Percentiles rank a stretch among this genome's conserved stretches.
phyloP scores from a whole-genome alignment of 768 basidiomycete genomes.

The Strobilomyces confusus region DNA sequence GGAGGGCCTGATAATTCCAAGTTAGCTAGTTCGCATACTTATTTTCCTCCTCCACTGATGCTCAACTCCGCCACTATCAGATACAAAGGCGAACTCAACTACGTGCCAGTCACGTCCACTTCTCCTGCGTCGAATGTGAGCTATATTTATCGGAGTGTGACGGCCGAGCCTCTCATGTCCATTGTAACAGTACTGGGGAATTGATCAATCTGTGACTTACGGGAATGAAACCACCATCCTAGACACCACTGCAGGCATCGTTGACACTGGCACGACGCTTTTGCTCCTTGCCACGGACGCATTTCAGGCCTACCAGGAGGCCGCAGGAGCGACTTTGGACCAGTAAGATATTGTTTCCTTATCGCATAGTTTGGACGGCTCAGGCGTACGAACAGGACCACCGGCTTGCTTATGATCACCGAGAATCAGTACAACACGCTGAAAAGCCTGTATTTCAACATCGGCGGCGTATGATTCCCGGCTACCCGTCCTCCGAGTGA shows the following conservation, averaged over 20 bases:
- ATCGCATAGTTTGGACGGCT: neutral
- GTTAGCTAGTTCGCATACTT: conserved; percentile 19
- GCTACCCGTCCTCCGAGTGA: neutral
- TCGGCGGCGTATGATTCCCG: conserved; percentile 37
- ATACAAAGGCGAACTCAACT: conserved; percentile 34
- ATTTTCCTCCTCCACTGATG: neutral
- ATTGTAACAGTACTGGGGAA: conserved; percentile 43
- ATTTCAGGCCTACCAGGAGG: conserved; percentile 50
- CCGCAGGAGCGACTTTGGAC: conserved; percentile 52
- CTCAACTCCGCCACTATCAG: conserved; percentile 11
- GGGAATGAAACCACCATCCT: conserved; percentile 33
- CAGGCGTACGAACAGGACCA: conserved; percentile 33
- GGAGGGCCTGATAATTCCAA: conserved; percentile 48
- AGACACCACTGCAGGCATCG: conserved; percentile 40
- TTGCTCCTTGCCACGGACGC: conserved; percentile 56
- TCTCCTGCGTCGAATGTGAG: conserved; percentile 39
- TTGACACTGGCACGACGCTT: conserved; percentile 53
- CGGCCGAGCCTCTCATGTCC: neutral
- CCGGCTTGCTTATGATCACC: conserved; percentile 55
- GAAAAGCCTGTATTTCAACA: conserved; percentile 49
- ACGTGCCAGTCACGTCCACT: conserved; percentile 40
- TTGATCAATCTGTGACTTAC: conserved; percentile 38
- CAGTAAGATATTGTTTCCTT: conserved; percentile 28
- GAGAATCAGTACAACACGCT: conserved; percentile 44
- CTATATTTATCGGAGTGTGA: neutral